Evolutionary conservation across 2,329 filamentous ascomycete species (phyloP).

Genomic region (Ophiostoma australiae): DNA sequence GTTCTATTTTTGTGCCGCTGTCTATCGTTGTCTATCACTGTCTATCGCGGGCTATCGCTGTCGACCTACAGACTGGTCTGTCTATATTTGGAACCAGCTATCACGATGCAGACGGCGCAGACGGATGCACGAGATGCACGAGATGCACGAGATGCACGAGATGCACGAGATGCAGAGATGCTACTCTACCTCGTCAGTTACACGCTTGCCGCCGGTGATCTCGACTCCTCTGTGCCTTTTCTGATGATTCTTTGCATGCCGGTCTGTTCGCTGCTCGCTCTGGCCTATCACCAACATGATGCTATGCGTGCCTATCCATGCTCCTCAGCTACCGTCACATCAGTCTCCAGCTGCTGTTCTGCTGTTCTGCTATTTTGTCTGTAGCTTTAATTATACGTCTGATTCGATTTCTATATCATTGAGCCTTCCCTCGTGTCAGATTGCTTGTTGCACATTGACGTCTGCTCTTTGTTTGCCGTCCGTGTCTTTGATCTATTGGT

Average conservation of each 20-base stretch:
- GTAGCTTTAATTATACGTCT: background rate
- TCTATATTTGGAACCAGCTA: slow-evolving; percentile 5
- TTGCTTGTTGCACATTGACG: background rate
- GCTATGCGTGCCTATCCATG: background rate
- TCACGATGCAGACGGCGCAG: background rate
- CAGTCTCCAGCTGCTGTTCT: background rate
- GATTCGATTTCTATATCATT: background rate
- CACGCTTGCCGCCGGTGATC: slow-evolving; percentile 5
- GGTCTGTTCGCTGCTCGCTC: background rate
- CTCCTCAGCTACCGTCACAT: slow-evolving; percentile 1
- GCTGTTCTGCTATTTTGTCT: background rate
- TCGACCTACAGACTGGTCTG: background rate
- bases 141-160: background rate
- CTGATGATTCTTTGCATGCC: background rate
- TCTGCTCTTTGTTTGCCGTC: background rate
- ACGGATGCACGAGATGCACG: background rate
- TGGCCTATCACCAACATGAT: slow-evolving; percentile 2
- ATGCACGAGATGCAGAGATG: background rate
- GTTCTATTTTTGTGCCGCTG: background rate
- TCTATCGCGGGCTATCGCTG: no score
- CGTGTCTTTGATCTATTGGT: no score
- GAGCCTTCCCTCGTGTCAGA: background rate
- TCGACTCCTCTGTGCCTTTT: background rate
- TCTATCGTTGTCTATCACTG: no score
- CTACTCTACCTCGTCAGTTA: background rate